phyloP scores from a whole-genome alignment of 176 grass and related monocot species.

The Avena insularis region DNA sequence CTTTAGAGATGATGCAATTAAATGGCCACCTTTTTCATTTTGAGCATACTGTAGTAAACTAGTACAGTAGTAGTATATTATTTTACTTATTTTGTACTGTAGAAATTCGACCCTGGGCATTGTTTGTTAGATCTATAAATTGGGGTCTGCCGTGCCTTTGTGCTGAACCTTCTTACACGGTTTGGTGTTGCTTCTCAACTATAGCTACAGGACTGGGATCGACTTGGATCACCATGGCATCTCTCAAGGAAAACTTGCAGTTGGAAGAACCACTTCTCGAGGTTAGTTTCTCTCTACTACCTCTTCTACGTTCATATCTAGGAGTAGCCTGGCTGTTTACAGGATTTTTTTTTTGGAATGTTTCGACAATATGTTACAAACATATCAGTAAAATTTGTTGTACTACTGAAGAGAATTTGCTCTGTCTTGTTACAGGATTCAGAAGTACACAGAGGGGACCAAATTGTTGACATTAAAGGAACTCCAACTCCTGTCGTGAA shows the following conservation, averaged over 20 bases:
- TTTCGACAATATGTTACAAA: neutral
- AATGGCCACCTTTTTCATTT: neutral
- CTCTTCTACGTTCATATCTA: neutral
- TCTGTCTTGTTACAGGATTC: conserved; percentile 35
- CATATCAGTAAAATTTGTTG: neutral
- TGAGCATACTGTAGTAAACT: no score
- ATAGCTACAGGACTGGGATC: neutral
- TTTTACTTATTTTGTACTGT: neutral
- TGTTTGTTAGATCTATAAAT: conserved; percentile 26
- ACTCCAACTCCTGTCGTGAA: conserved; percentile 9
- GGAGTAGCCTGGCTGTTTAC: neutral
- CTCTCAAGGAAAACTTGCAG: conserved; percentile 1
- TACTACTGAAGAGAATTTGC: neutral
- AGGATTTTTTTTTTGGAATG: neutral
- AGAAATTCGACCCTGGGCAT: neutral
- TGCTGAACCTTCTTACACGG: neutral
- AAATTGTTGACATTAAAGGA: conserved; percentile 49
- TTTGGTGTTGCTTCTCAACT: neutral
- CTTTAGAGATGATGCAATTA: neutral
- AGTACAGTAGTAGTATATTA: neutral
- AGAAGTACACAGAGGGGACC: conserved; percentile 33
- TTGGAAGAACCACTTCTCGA: conserved; percentile 46
- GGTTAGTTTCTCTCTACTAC: conserved; percentile 6
- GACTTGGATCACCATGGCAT: conserved; percentile 21
- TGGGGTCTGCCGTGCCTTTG: conserved; percentile 7